Evolutionary conservation across 495 filamentous ascomycete species (phyloP).

Genomic region (Annulohypoxylon nitens): DNA sequence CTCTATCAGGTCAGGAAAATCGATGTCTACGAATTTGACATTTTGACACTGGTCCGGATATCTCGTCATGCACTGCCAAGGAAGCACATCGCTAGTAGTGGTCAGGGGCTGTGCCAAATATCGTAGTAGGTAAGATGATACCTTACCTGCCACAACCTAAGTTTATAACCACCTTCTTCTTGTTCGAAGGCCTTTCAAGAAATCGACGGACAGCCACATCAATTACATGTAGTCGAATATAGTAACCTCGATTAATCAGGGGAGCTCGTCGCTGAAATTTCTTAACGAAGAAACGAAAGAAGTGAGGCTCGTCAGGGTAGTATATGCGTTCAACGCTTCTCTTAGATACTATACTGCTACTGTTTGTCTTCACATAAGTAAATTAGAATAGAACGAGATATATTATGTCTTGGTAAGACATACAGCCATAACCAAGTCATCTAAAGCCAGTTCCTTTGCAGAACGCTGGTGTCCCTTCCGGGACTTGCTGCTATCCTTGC

Average conservation of each 20-base stretch:
- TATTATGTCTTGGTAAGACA: slow-evolving; percentile 45
- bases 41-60: slow-evolving; percentile 67
- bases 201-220: slow-evolving; percentile 79
- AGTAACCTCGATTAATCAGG: slow-evolving; percentile 89
- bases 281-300: slow-evolving; percentile 87
- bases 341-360: slow-evolving; percentile 90
- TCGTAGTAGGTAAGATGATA: slow-evolving; percentile 26
- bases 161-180: slow-evolving; percentile 83
- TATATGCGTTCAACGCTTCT: slow-evolving; percentile 89
- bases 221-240: slow-evolving; percentile 85
- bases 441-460: slow-evolving; percentile 57
- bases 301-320: slow-evolving; percentile 77
- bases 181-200: slow-evolving; percentile 68
- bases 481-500: slow-evolving; percentile 48
- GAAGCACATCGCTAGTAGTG: slow-evolving; percentile 81
- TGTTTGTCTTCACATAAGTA: slow-evolving; percentile 75
- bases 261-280: slow-evolving; percentile 85
- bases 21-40: slow-evolving; percentile 84
- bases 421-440: slow-evolving; percentile 80
- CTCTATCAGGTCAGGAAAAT: slow-evolving; percentile 83
- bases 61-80: slow-evolving; percentile 81
- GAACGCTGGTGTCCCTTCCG: slow-evolving; percentile 47
- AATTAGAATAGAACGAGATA: slow-evolving; percentile 32
- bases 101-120: slow-evolving; percentile 21
- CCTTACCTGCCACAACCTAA: slow-evolving; percentile 91